Percentiles rank a stretch among this genome's conserved stretches.
These are phyloP conservation scores for Malus hybrid DNA, from an alignment of 331 rosid genomes.

Conservation along the genomic window DNA sequence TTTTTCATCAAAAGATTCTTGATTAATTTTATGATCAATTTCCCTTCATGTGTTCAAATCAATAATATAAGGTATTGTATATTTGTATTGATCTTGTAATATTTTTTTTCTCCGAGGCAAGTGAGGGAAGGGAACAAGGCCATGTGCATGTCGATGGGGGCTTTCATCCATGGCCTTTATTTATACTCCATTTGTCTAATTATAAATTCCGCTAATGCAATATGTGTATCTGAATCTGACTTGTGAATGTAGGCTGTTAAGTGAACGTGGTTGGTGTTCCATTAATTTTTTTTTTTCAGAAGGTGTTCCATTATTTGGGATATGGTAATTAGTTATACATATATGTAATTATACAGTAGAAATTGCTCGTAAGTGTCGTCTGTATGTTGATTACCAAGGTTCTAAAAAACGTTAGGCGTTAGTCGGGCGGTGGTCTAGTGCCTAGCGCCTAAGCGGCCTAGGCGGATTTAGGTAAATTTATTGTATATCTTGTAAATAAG, in stretches of 20 bases:
- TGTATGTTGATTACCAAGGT: background rate
- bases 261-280: slow-evolving; percentile 33
- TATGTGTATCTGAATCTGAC: slow-evolving; percentile 1
- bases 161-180: slow-evolving; percentile 40
- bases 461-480: too few species aligned
- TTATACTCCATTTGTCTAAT: slow-evolving; percentile 27
- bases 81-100: slow-evolving; percentile 7
- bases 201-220: slow-evolving; percentile 15
- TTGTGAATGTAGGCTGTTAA: slow-evolving; percentile 22
- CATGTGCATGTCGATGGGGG: slow-evolving; percentile 83
- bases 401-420: too few species aligned
- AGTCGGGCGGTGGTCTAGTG: too few species aligned
- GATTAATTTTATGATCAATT: slow-evolving; percentile 11
- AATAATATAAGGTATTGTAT: background rate
- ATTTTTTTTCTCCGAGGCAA: slow-evolving; percentile 27
- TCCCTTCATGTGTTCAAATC: background rate
- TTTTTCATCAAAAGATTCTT: slow-evolving; percentile 36
- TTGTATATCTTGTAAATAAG: too few species aligned
- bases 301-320: background rate
- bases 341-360: too few species aligned
- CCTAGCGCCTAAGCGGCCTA: too few species aligned
- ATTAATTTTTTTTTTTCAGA: background rate
- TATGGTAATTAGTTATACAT: background rate
- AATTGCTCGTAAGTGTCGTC: too few species aligned
- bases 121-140: slow-evolving; percentile 55